These are phyloP conservation scores for Eucalyptus shirleyi DNA, from an alignment of 345 rosid genomes.

Conservation along the genomic window DNA sequence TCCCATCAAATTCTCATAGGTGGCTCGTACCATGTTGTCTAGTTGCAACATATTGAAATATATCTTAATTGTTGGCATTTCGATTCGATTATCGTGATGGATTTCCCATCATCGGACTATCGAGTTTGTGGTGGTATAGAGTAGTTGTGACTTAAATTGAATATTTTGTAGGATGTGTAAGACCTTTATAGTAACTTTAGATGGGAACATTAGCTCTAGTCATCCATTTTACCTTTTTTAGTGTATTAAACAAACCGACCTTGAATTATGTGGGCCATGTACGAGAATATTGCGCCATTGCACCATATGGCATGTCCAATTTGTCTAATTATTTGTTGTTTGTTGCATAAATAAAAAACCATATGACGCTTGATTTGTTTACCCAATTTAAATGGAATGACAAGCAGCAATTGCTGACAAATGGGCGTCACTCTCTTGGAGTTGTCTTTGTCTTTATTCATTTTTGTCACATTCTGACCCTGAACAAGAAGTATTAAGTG, in stretches of 20 bases:
- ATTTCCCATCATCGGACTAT: background rate
- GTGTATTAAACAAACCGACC: background rate
- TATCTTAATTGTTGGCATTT: background rate
- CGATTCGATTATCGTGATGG: too few relatives aligned
- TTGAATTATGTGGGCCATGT: background rate
- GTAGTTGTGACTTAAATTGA: background rate
- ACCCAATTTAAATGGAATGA: background rate
- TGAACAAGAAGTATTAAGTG: background rate
- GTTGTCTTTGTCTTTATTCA: background rate
- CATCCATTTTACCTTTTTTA: background rate
- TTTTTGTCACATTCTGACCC: background rate
- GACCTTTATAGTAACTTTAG: background rate
- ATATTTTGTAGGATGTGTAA: too few relatives aligned
- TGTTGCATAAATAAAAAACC: background rate
- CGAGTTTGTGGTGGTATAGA: background rate
- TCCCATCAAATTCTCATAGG: too few relatives aligned
- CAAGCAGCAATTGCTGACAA: background rate
- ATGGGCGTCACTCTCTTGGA: background rate
- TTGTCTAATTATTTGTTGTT: background rate
- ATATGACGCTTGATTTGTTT: background rate
- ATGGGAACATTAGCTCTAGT: background rate
- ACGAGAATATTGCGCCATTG: background rate
- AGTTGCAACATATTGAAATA: background rate
- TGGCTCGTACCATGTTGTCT: background rate
- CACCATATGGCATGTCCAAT: background rate